Base-by-base conservation (phyloP, 257 asterid species). In the Petrea volubilis region DNA sequence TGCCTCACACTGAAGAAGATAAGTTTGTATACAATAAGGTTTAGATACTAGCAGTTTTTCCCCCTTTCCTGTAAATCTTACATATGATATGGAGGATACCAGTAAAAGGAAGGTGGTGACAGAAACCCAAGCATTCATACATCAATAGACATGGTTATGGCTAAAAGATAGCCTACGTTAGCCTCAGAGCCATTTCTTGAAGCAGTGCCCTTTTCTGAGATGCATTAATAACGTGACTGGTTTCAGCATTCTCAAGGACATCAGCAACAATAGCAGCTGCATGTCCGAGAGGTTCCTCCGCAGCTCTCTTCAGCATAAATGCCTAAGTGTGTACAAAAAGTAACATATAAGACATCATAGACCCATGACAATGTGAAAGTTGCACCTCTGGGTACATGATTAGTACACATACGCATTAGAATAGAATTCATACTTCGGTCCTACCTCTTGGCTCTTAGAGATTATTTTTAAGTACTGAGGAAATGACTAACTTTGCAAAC, bases 201-300 rank as follows among this genome's bases (percentile, higher is more conserved):
- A 94, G 97, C 78, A 94, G 87, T 55, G 89, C 90, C 69, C 97
- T 82, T 78, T 91, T 94, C 44, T 94, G 99, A 58, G 93, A 78
- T 57, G 97, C 84, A 57, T 84, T 91, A 23, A 94, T 94, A 66
- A 94, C 93, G 44, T 82, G 87, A 55, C 55, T 85, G 12, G 97
- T 73, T 80, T 94, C 97, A 7, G 99, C 99, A 71, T 83, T 94
- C 80, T 91, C 99, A 21, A 94, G 93, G 41, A 94, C 97, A 64
- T 94, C 97, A 2, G 97, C 80, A 38, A 94, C 84, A 68, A 94
- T 88, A 68, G 99, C 95, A 64, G 99, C 90, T 43, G 98, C 98
- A 67, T 94, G 98, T 43, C 97, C 98, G 24, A 94, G 97, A 67
- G 98, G 97, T 74, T 91, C 97, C 77, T 91, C 98, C 47, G 95